Base-by-base conservation (phyloP, 176 grass and related monocot genomes). In the Areca catechu region DNA sequence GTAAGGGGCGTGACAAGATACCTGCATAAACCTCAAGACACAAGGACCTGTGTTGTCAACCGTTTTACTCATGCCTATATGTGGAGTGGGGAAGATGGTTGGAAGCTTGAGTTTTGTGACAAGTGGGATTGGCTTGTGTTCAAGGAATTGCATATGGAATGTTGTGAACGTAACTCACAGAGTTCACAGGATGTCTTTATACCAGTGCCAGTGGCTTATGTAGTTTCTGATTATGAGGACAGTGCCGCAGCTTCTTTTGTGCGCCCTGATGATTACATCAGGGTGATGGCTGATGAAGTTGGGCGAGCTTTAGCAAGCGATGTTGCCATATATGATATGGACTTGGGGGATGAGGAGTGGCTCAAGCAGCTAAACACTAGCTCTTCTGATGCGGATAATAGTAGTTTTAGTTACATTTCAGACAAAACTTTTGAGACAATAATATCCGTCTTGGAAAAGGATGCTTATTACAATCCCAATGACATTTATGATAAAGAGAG, bases 51-150 rank as follows among this genome's bases (percentile, higher is more conserved):
- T 85, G 73, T 80, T 10, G 67, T 83, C 16, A 98, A 98, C 61
- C 93, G 87, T 14, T 88, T 75, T 65, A 92, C 87, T 34, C 87
- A 91, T 85, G 87, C 87, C 60, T 89, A 76, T 29, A 77, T 98
- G 50, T 98, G 87, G 93, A 51, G 71, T 19, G 76, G 90, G 14
- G 87, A 98, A 18, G 81, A 92, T 60, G 79, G 79, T 58, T 85
- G 82, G 84, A 88, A 84, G 71, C 78, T 98, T 17, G 93, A 98
- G 62, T 98, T 98, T 62, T 57, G 27, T 24, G 83, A 98, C 48
- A 91, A 66, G 21, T 83, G 76, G 81, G 84, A 98, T 72, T 98
- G 93, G 93, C 64, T 92, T 71, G 58, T 98, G 56, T 98, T 98
- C 51, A 98, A 88, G 54, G 87, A 98, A 64, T 65, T 98, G 69